Evolutionary conservation across 306 rosid species (phyloP).

Genomic region (Corylus americana): DNA sequence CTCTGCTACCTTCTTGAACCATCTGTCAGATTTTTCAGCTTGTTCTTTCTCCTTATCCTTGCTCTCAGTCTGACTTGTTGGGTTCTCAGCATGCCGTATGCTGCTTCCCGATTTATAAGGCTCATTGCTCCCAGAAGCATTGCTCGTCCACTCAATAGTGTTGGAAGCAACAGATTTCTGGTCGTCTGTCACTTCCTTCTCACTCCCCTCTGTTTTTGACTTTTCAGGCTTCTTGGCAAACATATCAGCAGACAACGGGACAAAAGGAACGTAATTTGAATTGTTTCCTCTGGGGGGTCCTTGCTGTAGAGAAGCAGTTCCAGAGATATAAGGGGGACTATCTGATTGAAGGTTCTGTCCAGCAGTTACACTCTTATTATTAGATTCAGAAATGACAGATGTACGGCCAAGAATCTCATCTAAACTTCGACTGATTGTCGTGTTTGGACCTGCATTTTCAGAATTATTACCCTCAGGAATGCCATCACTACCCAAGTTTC

Average conservation of each 20-base stretch:
- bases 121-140: slow-evolving; percentile 18
- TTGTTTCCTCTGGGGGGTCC: slow-evolving; percentile 32
- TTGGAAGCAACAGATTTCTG: slow-evolving; percentile 22
- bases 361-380: slow-evolving; percentile 23
- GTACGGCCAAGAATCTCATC: slow-evolving; percentile 40
- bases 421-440: slow-evolving; percentile 21
- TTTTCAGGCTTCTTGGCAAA: slow-evolving; percentile 52
- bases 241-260: slow-evolving; percentile 55
- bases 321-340: slow-evolving; percentile 22
- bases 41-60: slow-evolving; percentile 50
- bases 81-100: slow-evolving; percentile 26
- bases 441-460: slow-evolving; percentile 28
- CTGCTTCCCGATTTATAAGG: slow-evolving; percentile 29
- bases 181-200: slow-evolving; percentile 10
- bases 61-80: slow-evolving; percentile 33
- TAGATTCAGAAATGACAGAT: slow-evolving; percentile 36
- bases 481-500: slow-evolving; percentile 52
- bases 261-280: slow-evolving; percentile 52
- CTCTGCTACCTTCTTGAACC: slow-evolving; percentile 86
- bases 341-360: slow-evolving; percentile 31
- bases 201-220: slow-evolving; percentile 33
- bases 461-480: slow-evolving; percentile 30
- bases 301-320: slow-evolving; percentile 32
- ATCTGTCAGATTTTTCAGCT: slow-evolving; percentile 84
- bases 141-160: slow-evolving; percentile 15